Base-by-base conservation (phyloP, 495 filamentous ascomycete genomes). In the Peziza echinospora region DNA sequence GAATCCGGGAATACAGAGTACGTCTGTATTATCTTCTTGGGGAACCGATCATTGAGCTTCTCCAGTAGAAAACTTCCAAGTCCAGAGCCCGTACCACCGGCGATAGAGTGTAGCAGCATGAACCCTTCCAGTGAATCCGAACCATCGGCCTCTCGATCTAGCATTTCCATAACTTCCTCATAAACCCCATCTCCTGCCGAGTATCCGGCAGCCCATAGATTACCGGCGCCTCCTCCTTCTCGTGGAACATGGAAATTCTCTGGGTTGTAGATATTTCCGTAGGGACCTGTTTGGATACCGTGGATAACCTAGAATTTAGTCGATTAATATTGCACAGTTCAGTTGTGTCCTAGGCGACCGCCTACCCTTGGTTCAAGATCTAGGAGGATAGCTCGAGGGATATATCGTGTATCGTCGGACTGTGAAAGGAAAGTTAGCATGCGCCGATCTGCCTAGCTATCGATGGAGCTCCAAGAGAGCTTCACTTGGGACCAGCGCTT, bases 141-240 rank as follows among this genome's bases (percentile, higher is more conserved):
- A 19, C 89, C 89, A 63, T 97, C 89, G 16, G 89, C 89, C 62
- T 97, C 89, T 47, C 89, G 80, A 62, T 97, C 91, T 54, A 97
- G 94, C 86, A 97, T 97, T 61, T 97, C 89, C 69, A 96, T 82
- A 46, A 97, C 82, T 61, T 96, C 89, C 58, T 97, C 89, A 52
- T 93, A 82, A 17, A 97, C 84, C 24, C 67, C 67, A 60, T 93
- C 85, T 50, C 85, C 89, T n/a, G 79, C 78, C 39, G 84, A 73
- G 65, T 96, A 96, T 16, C 89, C 89, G 52, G 86, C 78, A 48
- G 82, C 89, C 89, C 89, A 97, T 62, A 94, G 96, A 62, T 97
- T 97, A 47, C 84, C 89, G 5, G 91, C 89, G 24, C 89, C 89
- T 39, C 78, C 75, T 41, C 91, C 89, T 60, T 82, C 78, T 61